Percentiles rank a stretch among this genome's conserved stretches.
phyloP scores from a whole-genome alignment of 306 rosid genomes.

The Cicer arietinum region DNA sequence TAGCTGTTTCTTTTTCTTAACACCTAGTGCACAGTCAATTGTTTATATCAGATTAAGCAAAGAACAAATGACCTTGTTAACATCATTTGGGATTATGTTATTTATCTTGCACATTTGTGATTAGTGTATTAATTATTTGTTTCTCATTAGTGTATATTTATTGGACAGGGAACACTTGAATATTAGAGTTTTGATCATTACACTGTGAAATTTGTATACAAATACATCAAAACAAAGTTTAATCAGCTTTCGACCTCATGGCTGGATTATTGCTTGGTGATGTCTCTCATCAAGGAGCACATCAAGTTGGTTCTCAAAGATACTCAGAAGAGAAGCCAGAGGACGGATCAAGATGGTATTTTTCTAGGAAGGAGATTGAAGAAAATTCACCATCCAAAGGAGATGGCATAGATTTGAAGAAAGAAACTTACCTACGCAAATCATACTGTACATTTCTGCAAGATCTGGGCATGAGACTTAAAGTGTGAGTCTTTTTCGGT shows the following conservation, averaged over 20 bases:
- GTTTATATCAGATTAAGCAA: background rate
- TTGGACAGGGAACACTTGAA: constrained; percentile 44
- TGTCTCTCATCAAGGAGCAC: constrained; percentile 52
- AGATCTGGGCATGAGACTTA: constrained; percentile 94
- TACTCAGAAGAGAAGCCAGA: constrained; percentile 52
- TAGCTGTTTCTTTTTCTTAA: background rate
- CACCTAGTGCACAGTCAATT: background rate
- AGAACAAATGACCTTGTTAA: background rate
- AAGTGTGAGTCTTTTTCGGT: constrained; percentile 77
- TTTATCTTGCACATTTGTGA: constrained; percentile 10
- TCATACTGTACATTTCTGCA: constrained; percentile 94
- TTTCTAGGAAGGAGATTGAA: constrained; percentile 88
- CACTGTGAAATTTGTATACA: constrained; percentile 26
- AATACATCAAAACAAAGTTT: constrained; percentile 39
- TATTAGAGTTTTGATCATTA: constrained; percentile 11
- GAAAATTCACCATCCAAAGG: constrained; percentile 86
- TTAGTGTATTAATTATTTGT: constrained; percentile 16
- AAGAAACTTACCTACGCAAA: constrained; percentile 90
- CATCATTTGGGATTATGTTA: background rate
- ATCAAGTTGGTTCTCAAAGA: constrained; percentile 50
- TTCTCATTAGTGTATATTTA: constrained; percentile 45
- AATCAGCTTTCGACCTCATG: constrained; percentile 43
- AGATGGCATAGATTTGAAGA: constrained; percentile 91
- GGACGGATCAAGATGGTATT: constrained; percentile 77
- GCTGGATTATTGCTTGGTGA: constrained; percentile 58